Percentiles rank a stretch among this genome's conserved stretches.
Conservation (phyloP, 768 basidiomycete species). For the Tulasnella sp. region DNA sequence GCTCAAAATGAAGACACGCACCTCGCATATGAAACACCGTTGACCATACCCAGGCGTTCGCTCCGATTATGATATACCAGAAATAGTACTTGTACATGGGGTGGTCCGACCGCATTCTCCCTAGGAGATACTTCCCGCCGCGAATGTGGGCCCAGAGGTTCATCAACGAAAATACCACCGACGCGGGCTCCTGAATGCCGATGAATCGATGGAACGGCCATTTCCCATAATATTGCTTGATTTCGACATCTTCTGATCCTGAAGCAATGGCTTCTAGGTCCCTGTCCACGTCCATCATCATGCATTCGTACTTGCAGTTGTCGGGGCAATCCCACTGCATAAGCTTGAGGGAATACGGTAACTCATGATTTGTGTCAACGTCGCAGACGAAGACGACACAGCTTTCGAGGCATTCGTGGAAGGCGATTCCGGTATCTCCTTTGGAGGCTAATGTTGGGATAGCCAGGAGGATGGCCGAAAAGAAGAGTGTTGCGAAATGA, state of each 20-base stretch:
- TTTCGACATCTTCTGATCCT: slow-evolving; percentile 31
- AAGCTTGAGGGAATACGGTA: slow-evolving; percentile 58
- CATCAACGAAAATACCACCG: slow-evolving; percentile 84
- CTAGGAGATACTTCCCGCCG: slow-evolving; percentile 58
- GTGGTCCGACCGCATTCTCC: slow-evolving; percentile 56
- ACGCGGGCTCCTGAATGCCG: slow-evolving; percentile 95
- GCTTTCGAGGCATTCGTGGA: slow-evolving; percentile 54
- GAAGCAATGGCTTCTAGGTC: slow-evolving; percentile 47
- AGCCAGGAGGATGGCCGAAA: slow-evolving; percentile 1
- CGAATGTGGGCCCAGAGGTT: slow-evolving; percentile 77
- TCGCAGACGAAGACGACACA: slow-evolving; percentile 53
- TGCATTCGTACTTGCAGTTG: slow-evolving; percentile 89
- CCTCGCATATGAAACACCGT: slow-evolving; percentile 91
- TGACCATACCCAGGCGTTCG: slow-evolving; percentile 95
- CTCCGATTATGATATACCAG: slow-evolving; percentile 65
- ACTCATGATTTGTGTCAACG: slow-evolving; percentile 33
- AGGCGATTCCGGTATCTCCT: slow-evolving; percentile 63
- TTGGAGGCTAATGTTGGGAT: slow-evolving; percentile 53
- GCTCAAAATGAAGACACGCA: slow-evolving; percentile 45
- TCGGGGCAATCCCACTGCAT: slow-evolving; percentile 87
- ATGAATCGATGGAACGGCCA: slow-evolving; percentile 91
- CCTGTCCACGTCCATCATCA: slow-evolving; percentile 71
- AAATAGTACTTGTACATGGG: slow-evolving; percentile 73
- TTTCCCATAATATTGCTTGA: slow-evolving; percentile 91
- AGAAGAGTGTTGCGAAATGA: background rate